Base-by-base conservation (phyloP, 148 eudicot species). In the Limonium bicolor region DNA sequence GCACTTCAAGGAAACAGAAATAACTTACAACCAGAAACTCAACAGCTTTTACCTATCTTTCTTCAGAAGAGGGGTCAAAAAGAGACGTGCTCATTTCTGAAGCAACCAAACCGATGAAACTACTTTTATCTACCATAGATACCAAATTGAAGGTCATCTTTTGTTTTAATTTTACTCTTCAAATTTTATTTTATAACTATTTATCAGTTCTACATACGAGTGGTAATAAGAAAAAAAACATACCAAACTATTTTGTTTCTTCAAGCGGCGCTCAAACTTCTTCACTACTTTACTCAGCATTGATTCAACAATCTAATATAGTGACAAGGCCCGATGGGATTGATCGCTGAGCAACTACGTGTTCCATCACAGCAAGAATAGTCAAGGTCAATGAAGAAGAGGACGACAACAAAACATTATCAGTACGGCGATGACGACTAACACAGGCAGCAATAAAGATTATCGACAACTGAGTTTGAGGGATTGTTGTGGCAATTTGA, bases 211-310 rank as follows among this genome's bases (percentile, higher is more conserved):
- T 38, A 11, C 14, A 38, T 20, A 9, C 12, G 38, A 28, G 7
- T 4, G 9, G 11, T 25, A 20, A 39, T 11, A 42, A 27, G 69
- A 52, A n/a, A n/a, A n/a, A n/a, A 44, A 27, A 43, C 71, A 27
- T 59, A 87, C 96, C 70, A 60, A 55, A 34, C 55, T 80, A 41
- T 44, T 24, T 55, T 78, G 79, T 56, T 44, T 50, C 26, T 55
- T 65, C 30, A 80, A 22, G 21, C 77, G 78, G 18, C 64, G 67
- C 59, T 84, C 84, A 64, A 72, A 80, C 60, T 88, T 92, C 65
- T 83, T 94, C 72, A 70, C 53, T 29, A 88, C 66, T 69, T 70
- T 84, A 42, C 68, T 72, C 18, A 88, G 66, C 57, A 74, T 68
- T 43, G 62, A 49, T 53, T 80, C 94, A 38, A 88, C 74, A 48